These are phyloP conservation scores for Thermothielavioides terrestris DNA, from an alignment of 495 filamentous ascomycete genomes.

Conservation along the genomic window DNA sequence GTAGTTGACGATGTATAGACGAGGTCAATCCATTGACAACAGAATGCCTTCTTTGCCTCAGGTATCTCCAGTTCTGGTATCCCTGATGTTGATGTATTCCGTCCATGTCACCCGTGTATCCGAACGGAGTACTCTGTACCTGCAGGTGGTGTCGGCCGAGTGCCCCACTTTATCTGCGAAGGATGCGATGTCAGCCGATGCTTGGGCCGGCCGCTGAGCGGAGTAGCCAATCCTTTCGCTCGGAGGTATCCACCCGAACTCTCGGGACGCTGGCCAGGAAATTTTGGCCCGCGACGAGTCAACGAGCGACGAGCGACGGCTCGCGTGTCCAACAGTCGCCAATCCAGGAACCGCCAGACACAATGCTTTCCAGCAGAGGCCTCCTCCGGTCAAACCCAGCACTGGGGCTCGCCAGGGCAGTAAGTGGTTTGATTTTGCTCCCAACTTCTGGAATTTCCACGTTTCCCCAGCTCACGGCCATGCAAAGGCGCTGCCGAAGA, in stretches of 20 bases:
- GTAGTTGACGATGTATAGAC: too few relatives aligned
- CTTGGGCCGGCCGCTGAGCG: not conserved
- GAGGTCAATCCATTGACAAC: too few relatives aligned
- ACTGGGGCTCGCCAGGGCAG: conserved; percentile 31
- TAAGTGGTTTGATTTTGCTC: conserved; percentile 5
- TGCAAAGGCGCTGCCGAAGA: conserved; percentile 11
- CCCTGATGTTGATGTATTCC: too few relatives aligned
- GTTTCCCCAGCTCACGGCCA: not conserved
- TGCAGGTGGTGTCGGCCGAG: not conserved
- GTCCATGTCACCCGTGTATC: too few relatives aligned
- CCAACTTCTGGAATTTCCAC: too few relatives aligned
- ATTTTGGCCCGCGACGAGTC: conserved; percentile 3
- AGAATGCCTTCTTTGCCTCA: too few relatives aligned
- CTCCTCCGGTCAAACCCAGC: conserved; percentile 35
- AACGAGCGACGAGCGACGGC: not conserved
- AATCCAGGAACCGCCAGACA: conserved; percentile 12
- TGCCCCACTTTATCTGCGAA: not conserved
- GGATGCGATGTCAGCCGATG: not conserved
- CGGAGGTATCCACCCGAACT: conserved; percentile 6
- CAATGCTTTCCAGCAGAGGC: conserved; percentile 48
- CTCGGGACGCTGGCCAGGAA: not conserved
- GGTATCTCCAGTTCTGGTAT: too few relatives aligned
- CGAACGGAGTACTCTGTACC: too few relatives aligned
- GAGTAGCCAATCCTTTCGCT: too few relatives aligned
- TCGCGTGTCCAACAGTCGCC: not conserved